Conservation (phyloP, 2,329 filamentous ascomycete genomes). For the Bertia moriformis region DNA sequence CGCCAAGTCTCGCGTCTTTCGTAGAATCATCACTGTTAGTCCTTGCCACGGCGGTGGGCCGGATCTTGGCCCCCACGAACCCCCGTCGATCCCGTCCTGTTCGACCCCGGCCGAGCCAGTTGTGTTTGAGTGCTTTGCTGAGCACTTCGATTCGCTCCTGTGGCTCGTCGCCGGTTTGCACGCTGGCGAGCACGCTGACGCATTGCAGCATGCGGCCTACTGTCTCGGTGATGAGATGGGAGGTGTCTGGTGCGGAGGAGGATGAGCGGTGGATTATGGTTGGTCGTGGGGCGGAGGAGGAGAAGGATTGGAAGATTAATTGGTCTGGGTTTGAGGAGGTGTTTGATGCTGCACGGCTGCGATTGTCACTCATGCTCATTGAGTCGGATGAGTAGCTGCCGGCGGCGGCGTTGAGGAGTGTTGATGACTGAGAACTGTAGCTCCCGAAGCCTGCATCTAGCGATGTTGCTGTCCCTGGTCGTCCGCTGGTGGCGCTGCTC, state of each 20-base stretch:
- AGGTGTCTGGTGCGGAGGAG: slow-evolving; percentile 9
- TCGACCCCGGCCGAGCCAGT: slow-evolving; percentile 49
- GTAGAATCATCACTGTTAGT: background rate
- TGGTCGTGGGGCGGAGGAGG: background rate
- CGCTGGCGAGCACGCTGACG: slow-evolving; percentile 41
- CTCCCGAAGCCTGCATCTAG: slow-evolving; percentile 34
- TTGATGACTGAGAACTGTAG: slow-evolving; percentile 41
- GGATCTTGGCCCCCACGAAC: slow-evolving; percentile 38
- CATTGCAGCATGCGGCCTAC: slow-evolving; percentile 54
- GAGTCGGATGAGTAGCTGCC: slow-evolving; percentile 29
- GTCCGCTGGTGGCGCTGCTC: slow-evolving; percentile 12
- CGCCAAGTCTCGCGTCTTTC: background rate
- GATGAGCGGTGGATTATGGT: background rate
- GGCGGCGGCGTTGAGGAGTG: slow-evolving; percentile 28
- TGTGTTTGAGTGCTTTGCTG: slow-evolving; percentile 48
- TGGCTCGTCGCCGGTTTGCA: slow-evolving; percentile 41
- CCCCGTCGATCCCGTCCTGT: slow-evolving; percentile 48
- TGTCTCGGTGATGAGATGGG: slow-evolving; percentile 43
- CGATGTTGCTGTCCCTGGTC: slow-evolving; percentile 30
- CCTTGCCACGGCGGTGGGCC: background rate
- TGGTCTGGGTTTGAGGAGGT: slow-evolving; percentile 19
- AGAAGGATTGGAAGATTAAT: background rate
- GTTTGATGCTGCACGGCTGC: slow-evolving; percentile 45
- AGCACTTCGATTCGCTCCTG: slow-evolving; percentile 44
- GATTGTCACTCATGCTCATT: slow-evolving; percentile 19